phyloP scores from a whole-genome alignment of 1,284 basidiomycete species.

The Apiotrichum mycotoxinovorans region DNA sequence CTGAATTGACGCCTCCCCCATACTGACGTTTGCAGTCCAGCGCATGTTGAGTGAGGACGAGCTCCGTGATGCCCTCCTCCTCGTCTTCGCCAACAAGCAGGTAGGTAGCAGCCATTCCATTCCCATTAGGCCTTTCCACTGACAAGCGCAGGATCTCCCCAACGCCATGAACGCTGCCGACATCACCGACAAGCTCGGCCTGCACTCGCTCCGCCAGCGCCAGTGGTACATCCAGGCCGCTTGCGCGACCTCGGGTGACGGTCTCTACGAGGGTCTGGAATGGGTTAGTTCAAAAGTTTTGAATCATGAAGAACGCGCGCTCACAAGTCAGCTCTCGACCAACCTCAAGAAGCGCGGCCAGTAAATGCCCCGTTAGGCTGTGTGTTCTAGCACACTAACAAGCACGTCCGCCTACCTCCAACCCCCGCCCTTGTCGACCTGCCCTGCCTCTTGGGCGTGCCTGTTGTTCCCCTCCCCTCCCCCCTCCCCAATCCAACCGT shows the following conservation, averaged over 20 bases:
- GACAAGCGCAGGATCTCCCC: constrained; percentile 68
- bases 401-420: neutral
- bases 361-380: constrained; percentile 18
- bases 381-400: neutral
- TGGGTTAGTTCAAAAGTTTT: constrained; percentile 55
- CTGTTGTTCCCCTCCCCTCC: constrained; percentile 3
- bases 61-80: constrained; percentile 93
- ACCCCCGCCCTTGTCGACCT: constrained; percentile 4
- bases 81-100: constrained; percentile 99
- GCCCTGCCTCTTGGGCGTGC: neutral
- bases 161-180: constrained; percentile 99
- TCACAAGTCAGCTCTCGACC: constrained; percentile 43
- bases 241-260: constrained; percentile 97
- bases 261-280: constrained; percentile 97
- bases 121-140: neutral
- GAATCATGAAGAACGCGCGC: neutral
- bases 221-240: constrained; percentile 99
- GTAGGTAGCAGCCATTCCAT: constrained; percentile 23
- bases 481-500: neutral
- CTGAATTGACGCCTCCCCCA: no score
- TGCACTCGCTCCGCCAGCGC: constrained; percentile 93
- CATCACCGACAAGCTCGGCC: constrained; percentile 98
- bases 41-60: constrained; percentile 99
- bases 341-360: constrained; percentile 51
- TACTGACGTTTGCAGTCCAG: constrained; percentile 58